These are phyloP conservation scores for Botrytis aclada DNA, from an alignment of 2,329 filamentous ascomycete species.

Conservation along the genomic window DNA sequence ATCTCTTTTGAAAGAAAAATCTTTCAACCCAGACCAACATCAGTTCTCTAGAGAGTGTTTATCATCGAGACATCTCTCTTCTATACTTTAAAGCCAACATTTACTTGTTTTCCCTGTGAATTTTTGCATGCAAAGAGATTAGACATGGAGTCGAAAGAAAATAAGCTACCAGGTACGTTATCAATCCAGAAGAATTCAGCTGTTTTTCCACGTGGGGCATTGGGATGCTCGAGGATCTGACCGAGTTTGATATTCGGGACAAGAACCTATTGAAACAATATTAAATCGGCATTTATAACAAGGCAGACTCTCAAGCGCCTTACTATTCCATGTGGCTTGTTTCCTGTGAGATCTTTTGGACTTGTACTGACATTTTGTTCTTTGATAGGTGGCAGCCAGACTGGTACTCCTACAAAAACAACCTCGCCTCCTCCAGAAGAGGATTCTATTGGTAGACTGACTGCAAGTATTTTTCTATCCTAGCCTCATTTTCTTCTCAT, in stretches of 20 bases:
- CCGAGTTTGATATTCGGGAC: background rate
- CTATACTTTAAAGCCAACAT: background rate
- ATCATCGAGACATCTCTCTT: background rate
- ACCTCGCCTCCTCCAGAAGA: background rate
- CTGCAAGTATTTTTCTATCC: background rate
- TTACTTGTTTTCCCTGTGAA: background rate
- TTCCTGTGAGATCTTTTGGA: background rate
- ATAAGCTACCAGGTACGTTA: background rate
- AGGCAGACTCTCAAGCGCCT: background rate
- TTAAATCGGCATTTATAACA: background rate
- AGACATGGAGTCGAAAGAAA: conserved; percentile 8
- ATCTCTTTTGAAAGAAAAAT: background rate
- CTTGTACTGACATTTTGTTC: background rate
- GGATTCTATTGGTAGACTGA: conserved; percentile 1
- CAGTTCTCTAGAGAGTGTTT: background rate
- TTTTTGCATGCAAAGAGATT: background rate
- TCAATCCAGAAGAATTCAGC: background rate
- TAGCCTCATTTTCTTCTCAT: background rate
- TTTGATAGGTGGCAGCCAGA: conserved; percentile 5
- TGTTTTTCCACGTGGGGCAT: background rate
- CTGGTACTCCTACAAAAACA: background rate
- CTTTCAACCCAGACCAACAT: background rate
- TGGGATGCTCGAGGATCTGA: background rate
- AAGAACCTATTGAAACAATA: background rate
- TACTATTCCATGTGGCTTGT: background rate